Base-by-base conservation (phyloP, 352 stramenopile species). In the Pythium volutum region DNA sequence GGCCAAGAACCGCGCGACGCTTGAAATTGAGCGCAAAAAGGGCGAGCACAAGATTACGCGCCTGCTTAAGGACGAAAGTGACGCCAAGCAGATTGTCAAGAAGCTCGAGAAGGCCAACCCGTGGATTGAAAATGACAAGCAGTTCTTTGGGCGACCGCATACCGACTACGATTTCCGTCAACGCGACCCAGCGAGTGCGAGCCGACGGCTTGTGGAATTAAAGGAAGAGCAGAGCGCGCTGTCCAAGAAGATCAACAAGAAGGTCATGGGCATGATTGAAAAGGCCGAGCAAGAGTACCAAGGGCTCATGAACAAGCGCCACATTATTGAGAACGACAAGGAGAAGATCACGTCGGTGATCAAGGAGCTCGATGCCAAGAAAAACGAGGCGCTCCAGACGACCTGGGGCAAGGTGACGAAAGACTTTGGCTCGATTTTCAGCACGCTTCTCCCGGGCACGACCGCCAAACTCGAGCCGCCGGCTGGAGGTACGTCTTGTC, bases 211-310 rank as follows among this genome's bases (percentile, higher is more conserved):
- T 2, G 67, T 97, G 45, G 79, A 90, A 29, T 67, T 99, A 2
- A 95, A 99, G 73, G 80, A 88, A 64, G 95, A 95, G 41, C 97
- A 99, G 70, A 90, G 88, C 25, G 80, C 80, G 41, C 70, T 99
- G 45, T 95, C 80, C 0, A 98, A 98, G 70, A 99, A 99, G 67
- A 98, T 99, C 62, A 99, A 99, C 81, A 99, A 99, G 73, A 99
- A 99, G 67, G 97, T 99, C 6, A 99, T 99, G 96, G 97, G 95
- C 33, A 99, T 99, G 96, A 99, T 99, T 70, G 98, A 99, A 55
- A 99, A 99, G 79, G 97, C 97, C 0, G 97, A 99, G 75, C 87
- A 96, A 48, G 97, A 99, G 70, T 99, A 99, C 75, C 95, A 98
- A 46, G 96, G 98, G 15, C 79, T 99, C 57, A 95, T 98, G 72